Evolutionary conservation across 208 protist genomes (phyloP), one percentile per base, ranked within the genome.

Genomic region (Balamuthia mandrillaris): DNA sequence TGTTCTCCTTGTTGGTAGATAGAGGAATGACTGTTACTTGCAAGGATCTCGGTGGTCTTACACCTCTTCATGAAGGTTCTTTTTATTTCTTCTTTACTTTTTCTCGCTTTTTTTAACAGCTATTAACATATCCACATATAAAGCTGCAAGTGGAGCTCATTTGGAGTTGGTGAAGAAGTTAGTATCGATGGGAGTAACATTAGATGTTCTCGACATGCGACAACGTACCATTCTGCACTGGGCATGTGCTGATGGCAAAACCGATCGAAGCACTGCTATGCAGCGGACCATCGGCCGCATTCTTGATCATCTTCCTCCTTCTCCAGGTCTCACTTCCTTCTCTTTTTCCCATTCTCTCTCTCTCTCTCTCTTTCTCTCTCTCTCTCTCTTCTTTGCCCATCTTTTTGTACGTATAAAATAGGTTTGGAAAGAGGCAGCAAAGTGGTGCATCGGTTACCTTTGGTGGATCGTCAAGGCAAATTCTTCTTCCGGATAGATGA

Each of bases 21-120:
- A 39, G 66, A 2, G 66, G 66, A 27, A 45, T 77, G 66, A 39
- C 66, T 24, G 54, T 45, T 0, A 77, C 66, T 27, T 77, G 66
- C 66, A 77, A 77, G 44, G 66, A 77, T 45, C 44, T 45, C 14
- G 54, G 54, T 27, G 66, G 66, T 14, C 44, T 77, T 16, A 77
- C 37, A 27, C 66, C 66, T 9, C 66, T 77, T 31, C 66, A 77
- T 16, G 66, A 39, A n/a, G n/a, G n/a, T n/a, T n/a, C n/a, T n/a
- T n/a, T n/a, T n/a, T n/a, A n/a, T n/a, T n/a, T n/a, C n/a, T n/a
- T n/a, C n/a, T n/a, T n/a, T n/a, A n/a, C n/a, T n/a, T n/a, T n/a
- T n/a, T n/a, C n/a, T n/a, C n/a, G n/a, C n/a, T n/a, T n/a, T n/a
- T n/a, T n/a, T n/a, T n/a, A n/a, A n/a, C n/a, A n/a, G n/a, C n/a